Base-by-base conservation (phyloP, 2,329 filamentous ascomycete genomes). In the Furcasterigmium sp. region DNA sequence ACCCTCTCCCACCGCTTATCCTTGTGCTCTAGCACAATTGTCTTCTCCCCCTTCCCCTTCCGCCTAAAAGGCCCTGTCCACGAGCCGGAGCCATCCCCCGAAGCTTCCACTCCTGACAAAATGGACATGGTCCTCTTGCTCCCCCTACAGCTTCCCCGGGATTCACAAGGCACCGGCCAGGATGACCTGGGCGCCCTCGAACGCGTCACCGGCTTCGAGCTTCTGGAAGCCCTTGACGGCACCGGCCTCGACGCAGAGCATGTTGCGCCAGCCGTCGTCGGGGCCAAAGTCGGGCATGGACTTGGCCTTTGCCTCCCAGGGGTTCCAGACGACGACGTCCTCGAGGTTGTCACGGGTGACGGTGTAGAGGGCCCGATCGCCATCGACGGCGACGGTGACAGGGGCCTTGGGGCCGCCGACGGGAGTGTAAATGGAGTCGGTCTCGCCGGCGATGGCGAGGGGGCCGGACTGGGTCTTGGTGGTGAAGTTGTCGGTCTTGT, bases 291-390 rank as follows among this genome's bases (percentile, higher is more conserved):
- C 93, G 41, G 72, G 82, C 69, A 95, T 95, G 5, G 76, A 76
- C 54, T 82, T 79, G 2, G 87, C 82, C 72, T 94, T 95, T 50
- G 91, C 87, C 32, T 76, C 75, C 90, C 91, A 96, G 2, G 93
- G 93, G 67, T 98, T 98, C 93, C 93, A 98, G 23, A 97, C 86
- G 1, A 96, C 91, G 14, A 93, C 83, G 53, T 97, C 88, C 49
- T 79, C 78, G 52, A 98, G 75, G 52, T 89, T 91, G 65, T 96
- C 89, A 48, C 93, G 81, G 32, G 85, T 79, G 43, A 97, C 75
- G 46, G 82, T 81, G 69, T 86, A 90, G 40, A 76, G 69, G 13
- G 82, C 72, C 56, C 76, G 76, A 18, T 35, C 32, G 14, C n/a
- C 18, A 39, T 67, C 75, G 55, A 87, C 81, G 14, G 72, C 59